Evolutionary conservation across 169 alveolate species (phyloP), one percentile per base, ranked within the genome.

Genomic region (Plasmodium chabaudi): DNA sequence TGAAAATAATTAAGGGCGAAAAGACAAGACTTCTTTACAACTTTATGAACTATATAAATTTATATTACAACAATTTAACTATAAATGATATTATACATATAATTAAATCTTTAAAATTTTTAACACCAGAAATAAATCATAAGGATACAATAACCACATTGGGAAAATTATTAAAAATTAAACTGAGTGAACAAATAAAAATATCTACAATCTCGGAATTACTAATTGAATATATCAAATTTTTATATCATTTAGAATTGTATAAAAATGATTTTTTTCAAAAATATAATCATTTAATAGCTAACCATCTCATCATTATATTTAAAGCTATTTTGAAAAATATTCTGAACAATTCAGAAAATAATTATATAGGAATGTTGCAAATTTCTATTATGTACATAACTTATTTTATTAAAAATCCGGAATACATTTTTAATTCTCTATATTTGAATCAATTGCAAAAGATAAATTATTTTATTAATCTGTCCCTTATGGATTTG

Each of bases 311-410:
- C 5, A 49, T 51, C 25, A 42, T 9, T 21, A 7, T 59, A 9
- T 77, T 63, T 55, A 77, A 27, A 64, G 51, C 51, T 2, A 42
- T 77, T 63, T 63, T 65, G 6, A 77, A 61, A 77, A 63, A 64
- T 77, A 12, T 63, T n/a, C 51, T 57, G 21, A 34, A 64, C 65
- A 67, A 15, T 77, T 7, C 57, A 25, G 88, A 77, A 64, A 63
- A 64, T 63, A 77, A 77, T 57, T 77, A 77, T 44, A 67, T 77
- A 12, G 88, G 88, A 25, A 77, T 77, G 77, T 25, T 77, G 61
- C 75, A 77, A n/a, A 27, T 77, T 39, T 77, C 88, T 23, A 39
- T 77, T 10, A 42, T 77, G 15, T 77, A 77, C 67, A 42, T 77
- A 17, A 63, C 55, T 61, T 59, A 77, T 44, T 77, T 77, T 77